phyloP scores from a whole-genome alignment of 2,329 filamentous ascomycete genomes.

The Chrysoporthe cubensis region DNA sequence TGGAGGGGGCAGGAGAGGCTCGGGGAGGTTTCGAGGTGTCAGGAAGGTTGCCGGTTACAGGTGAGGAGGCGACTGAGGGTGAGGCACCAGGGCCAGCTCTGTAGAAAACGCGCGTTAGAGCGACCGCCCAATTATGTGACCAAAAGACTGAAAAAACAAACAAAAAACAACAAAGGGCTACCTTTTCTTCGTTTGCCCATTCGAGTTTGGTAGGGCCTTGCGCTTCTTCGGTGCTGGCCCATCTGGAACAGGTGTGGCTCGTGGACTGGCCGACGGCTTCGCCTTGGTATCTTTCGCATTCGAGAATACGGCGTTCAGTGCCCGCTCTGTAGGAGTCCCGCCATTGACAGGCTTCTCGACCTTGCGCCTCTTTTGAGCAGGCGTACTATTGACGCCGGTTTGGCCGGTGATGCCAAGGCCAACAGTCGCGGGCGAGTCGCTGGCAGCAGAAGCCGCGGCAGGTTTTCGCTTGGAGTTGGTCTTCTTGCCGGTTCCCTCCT shows the following conservation, averaged over 20 bases:
- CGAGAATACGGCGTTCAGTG: slow-evolving; percentile 61
- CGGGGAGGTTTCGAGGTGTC: slow-evolving; percentile 59
- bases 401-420: slow-evolving; percentile 70
- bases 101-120: slow-evolving; percentile 36
- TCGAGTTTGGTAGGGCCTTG: slow-evolving; percentile 67
- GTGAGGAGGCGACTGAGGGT: slow-evolving; percentile 75
- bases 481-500: slow-evolving; percentile 63
- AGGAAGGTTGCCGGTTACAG: slow-evolving; percentile 69
- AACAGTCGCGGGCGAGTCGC: slow-evolving; percentile 41
- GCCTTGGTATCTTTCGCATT: slow-evolving; percentile 56
- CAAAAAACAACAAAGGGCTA: slow-evolving; percentile 40
- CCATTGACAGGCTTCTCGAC: slow-evolving; percentile 68
- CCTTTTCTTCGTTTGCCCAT: slow-evolving; percentile 80
- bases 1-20: slow-evolving; percentile 63
- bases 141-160: not conserved
- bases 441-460: slow-evolving; percentile 42
- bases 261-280: slow-evolving; percentile 64
- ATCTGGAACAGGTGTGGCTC: slow-evolving; percentile 70
- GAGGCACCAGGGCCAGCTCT: slow-evolving; percentile 47
- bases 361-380: slow-evolving; percentile 76
- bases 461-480: slow-evolving; percentile 67
- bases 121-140: slow-evolving; percentile 30
- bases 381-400: slow-evolving; percentile 51
- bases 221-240: slow-evolving; percentile 66
- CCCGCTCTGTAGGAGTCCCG: slow-evolving; percentile 64